Percentiles rank a stretch among this genome's conserved stretches.
Conservation (phyloP, 176 grass and related monocot genomes). For the Tillandsia leiboldiana region DNA sequence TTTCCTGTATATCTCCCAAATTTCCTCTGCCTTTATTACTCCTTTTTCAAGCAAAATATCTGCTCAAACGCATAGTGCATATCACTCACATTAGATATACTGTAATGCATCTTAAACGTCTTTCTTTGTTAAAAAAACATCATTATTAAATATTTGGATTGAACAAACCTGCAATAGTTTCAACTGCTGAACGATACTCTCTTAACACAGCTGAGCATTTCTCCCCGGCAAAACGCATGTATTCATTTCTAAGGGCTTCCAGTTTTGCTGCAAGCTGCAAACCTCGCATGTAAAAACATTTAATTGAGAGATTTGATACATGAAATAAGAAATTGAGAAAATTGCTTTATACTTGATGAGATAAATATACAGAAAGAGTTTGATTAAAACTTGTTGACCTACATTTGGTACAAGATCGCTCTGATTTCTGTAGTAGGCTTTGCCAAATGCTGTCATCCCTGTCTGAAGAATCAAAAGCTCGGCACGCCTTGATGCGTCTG, state of each 20-base stretch:
- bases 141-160: not conserved
- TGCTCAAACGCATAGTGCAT: slow-evolving; percentile 1
- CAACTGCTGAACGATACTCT: slow-evolving; percentile 31
- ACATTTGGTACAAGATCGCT: slow-evolving; percentile 27
- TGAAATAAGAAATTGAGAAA: not conserved
- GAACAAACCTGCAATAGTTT: slow-evolving; percentile 25
- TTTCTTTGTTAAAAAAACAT: not conserved
- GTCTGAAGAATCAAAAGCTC: slow-evolving; percentile 25
- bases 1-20: slow-evolving; percentile 29
- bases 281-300: not conserved
- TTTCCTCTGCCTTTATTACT: slow-evolving; percentile 19
- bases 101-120: not conserved
- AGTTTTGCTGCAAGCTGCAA: slow-evolving; percentile 26
- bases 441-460: slow-evolving; percentile 30
- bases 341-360: not conserved
- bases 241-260: slow-evolving; percentile 22
- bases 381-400: not conserved
- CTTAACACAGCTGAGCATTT: slow-evolving; percentile 28
- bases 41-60: slow-evolving; percentile 38
- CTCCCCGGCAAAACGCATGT: slow-evolving; percentile 28
- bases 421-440: slow-evolving; percentile 24
- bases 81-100: not conserved
- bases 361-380: too few relatives aligned
- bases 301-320: not conserved
- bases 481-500: slow-evolving; percentile 15